These are phyloP conservation scores for Salix arbutifolia DNA, from an alignment of 345 rosid genomes.

Conservation along the genomic window DNA sequence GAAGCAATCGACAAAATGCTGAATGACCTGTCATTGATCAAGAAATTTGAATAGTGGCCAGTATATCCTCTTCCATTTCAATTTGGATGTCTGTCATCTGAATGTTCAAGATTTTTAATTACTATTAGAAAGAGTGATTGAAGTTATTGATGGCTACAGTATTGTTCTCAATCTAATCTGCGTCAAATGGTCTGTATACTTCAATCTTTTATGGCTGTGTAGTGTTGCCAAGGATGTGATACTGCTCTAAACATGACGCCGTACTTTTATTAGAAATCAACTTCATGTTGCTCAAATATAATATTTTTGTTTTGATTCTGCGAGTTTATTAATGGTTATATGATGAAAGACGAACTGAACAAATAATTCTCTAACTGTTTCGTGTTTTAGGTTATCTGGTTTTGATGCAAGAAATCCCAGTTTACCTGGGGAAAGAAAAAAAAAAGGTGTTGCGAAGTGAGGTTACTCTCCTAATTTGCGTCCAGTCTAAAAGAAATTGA, in stretches of 20 bases:
- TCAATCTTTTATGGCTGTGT: background rate
- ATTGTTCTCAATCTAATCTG: background rate
- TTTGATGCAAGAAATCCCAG: background rate
- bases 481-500: background rate
- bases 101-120: background rate
- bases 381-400: background rate
- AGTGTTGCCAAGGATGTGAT: background rate
- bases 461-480: background rate
- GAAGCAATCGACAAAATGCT: slow-evolving; percentile 91
- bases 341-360: background rate
- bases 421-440: no score
- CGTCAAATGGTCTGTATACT: background rate
- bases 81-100: no score
- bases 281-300: background rate
- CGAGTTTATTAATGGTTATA: background rate
- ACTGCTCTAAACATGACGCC: background rate
- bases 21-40: slow-evolving; percentile 75
- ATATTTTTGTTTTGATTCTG: background rate
- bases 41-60: slow-evolving; percentile 63
- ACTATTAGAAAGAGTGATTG: background rate
- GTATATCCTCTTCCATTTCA: background rate
- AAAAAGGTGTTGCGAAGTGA: no score
- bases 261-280: background rate
- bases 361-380: background rate
- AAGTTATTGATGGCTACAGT: background rate